Evolutionary conservation across 2,329 filamentous ascomycete genomes (phyloP), one percentile per base, ranked within the genome.

Genomic region (Rhinocladiella similis): DNA sequence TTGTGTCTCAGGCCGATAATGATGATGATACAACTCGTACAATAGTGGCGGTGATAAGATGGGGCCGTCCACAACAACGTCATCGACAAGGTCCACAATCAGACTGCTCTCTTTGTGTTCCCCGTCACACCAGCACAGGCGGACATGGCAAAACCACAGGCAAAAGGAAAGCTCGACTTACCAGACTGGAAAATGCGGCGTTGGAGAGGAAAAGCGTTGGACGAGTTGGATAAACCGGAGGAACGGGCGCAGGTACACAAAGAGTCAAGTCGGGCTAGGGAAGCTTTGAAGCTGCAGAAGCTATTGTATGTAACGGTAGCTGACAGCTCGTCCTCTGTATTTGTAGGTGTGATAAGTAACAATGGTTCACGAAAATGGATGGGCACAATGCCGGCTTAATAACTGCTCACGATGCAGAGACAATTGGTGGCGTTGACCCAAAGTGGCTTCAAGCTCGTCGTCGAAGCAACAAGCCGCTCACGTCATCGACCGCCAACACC

Each of bases 401-500:
- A 46, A 46, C 43, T 16, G 43, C 43, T 46, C 43, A 29, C 43
- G 43, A 46, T 46, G 43, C 43, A 46, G 43, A 13, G 5, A 33
- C n/a, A 12, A 7, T 12, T 33, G 12, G 41, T 43, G 41, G 41
- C 41, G 14, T 19, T 43, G 41, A 14, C 41, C 41, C 22, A 43
- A 43, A 25, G 43, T 29, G 43, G 43, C 43, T 46, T 46, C 20
- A 46, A 46, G 41, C 45, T 50, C 33, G 55, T 57, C 50, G 54
- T 50, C 54, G 45, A 57, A 57, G 55, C 55, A 57, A 57, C 55
- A 57, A 53, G 55, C 55, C 55, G 50, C 55, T 50, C 55, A 57
- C 55, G 55, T 57, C 55, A 57, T 57, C 46, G 33, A 27, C 14
- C 7, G n/a, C n/a, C 43, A 14, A 10, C 5, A 12, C 7, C 5